These are phyloP conservation scores for Fusarium austroafricanum DNA, from an alignment of 2,329 filamentous ascomycete genomes.

Conservation along the genomic window DNA sequence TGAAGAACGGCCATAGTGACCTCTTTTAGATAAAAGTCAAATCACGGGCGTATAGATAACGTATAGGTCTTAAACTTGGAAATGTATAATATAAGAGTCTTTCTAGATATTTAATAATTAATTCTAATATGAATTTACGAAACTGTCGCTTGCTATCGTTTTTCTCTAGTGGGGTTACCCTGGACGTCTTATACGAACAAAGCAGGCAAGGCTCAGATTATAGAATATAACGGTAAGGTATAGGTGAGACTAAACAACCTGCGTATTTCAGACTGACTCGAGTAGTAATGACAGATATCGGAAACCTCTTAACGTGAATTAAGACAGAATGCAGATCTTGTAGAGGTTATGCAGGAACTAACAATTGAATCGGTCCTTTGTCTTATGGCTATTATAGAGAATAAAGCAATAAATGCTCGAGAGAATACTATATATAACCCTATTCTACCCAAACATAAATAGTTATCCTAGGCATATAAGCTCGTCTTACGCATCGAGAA, in stretches of 20 bases:
- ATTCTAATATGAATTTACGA: background rate
- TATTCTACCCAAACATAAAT: too few relatives aligned
- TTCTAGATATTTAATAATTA: too few relatives aligned
- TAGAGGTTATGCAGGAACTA: background rate
- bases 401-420: too few relatives aligned
- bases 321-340: too few relatives aligned
- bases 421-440: too few relatives aligned
- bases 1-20: rapidly evolving
- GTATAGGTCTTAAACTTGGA: background rate
- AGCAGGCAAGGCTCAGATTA: background rate
- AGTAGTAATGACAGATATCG: too few relatives aligned
- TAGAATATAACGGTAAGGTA: background rate
- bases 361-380: too few relatives aligned
- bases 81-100: background rate
- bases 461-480: too few relatives aligned
- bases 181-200: background rate
- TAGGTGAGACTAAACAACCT: background rate
- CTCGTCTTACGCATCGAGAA: too few relatives aligned
- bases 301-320: too few relatives aligned
- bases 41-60: rapidly evolving
- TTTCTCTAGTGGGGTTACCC: background rate
- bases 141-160: background rate
- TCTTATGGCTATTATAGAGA: too few relatives aligned
- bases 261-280: background rate
- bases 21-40: too few relatives aligned